Evolutionary conservation across 805 yeast genomes (phyloP).

Genomic region (Metschnikowia sp.): DNA sequence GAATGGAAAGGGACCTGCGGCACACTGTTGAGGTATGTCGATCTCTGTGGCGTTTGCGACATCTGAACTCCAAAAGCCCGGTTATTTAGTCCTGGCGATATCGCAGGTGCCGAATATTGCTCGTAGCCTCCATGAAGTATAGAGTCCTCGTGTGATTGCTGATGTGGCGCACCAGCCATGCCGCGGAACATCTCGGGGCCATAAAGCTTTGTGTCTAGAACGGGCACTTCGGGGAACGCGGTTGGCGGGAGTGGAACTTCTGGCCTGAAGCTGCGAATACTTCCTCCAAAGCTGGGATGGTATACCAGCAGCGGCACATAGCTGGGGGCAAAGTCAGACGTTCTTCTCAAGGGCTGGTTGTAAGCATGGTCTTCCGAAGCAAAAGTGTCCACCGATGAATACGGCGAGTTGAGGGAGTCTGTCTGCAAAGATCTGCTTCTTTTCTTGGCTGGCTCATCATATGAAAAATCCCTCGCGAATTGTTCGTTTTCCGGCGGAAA

Average conservation of each 20-base stretch:
- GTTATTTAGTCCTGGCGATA: constrained; percentile 1
- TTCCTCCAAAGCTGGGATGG: constrained; percentile 2
- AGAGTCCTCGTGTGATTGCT: not conserved
- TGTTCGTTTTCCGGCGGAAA: constrained; percentile 1
- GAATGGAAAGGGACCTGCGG: not conserved
- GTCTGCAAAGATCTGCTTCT: constrained; percentile 3
- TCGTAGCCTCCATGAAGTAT: constrained; percentile 3
- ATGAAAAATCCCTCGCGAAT: not conserved
- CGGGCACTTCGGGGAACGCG: not conserved
- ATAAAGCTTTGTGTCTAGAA: not conserved
- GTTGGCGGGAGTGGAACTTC: not conserved
- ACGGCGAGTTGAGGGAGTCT: not conserved
- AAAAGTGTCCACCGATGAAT: not conserved
- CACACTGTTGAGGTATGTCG: not conserved
- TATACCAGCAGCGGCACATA: constrained; percentile 5
- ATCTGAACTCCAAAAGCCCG: constrained; percentile 8
- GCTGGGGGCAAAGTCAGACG: not conserved
- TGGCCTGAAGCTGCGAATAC: not conserved
- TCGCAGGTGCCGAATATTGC: constrained; percentile 1
- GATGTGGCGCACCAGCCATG: not conserved
- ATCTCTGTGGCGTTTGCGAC: constrained; percentile 2
- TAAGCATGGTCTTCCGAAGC: not conserved
- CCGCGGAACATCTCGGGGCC: constrained; percentile 2
- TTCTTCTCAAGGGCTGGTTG: not conserved
- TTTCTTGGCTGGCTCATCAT: constrained; percentile 4